Evolutionary conservation across 1,284 basidiomycete genomes (phyloP).

Genomic region (Cystobasidium slooffiae): DNA sequence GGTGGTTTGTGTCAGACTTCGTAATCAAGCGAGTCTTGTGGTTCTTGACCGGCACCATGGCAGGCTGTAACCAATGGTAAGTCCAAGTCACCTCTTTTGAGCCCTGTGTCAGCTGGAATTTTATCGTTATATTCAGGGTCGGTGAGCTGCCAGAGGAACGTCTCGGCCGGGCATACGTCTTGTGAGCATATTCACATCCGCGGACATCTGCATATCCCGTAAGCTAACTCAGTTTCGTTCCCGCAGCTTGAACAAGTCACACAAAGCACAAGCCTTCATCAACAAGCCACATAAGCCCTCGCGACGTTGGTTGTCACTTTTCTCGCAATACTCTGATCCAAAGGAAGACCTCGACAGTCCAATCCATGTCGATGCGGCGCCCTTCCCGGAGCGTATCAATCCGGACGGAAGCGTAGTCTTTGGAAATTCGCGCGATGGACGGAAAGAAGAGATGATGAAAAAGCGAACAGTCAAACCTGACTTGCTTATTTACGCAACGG

Average conservation of each 20-base stretch:
- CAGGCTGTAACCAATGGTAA: constrained; percentile 71
- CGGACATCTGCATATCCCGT: too few relatives aligned
- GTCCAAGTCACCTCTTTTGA: not conserved
- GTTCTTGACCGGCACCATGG: constrained; percentile 67
- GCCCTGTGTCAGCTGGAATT: not conserved
- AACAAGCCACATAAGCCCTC: constrained; percentile 64
- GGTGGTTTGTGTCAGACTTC: constrained; percentile 70
- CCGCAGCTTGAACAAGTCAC: constrained; percentile 56
- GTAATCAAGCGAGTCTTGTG: constrained; percentile 68
- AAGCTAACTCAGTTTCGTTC: too few relatives aligned
- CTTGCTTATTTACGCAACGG: constrained; percentile 61
- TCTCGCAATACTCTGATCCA: constrained; percentile 67
- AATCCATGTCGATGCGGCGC: constrained; percentile 66
- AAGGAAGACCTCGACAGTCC: constrained; percentile 62
- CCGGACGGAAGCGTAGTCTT: constrained; percentile 63
- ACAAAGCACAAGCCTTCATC: constrained; percentile 68
- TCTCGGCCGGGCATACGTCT: constrained; percentile 66
- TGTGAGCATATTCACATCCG: too few relatives aligned
- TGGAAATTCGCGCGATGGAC: constrained; percentile 54
- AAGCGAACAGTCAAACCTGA: constrained; percentile 62
- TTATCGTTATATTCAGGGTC: constrained; percentile 55
- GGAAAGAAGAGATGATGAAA: constrained; percentile 62
- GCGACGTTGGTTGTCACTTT: constrained; percentile 60
- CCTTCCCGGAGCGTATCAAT: constrained; percentile 64
- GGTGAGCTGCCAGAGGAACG: constrained; percentile 67